Evolutionary conservation across 176 grass and related monocot species (phyloP), one percentile per base, ranked within the genome.

Genomic region (Cenchrus purpureus): DNA sequence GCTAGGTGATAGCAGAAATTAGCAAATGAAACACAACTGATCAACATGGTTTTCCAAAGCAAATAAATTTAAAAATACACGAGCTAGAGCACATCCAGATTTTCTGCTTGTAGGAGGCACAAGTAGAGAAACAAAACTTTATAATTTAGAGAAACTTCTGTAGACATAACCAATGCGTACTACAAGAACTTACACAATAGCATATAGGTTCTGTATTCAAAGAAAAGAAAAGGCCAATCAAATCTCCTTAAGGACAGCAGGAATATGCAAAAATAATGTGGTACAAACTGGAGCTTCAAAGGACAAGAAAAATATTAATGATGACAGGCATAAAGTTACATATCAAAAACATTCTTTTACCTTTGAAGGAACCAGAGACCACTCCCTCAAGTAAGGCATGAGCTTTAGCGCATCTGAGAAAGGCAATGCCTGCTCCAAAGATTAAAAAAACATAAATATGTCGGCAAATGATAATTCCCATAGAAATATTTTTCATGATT

Each of bases 341-440:
- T 29, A 75, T 60, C 32, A 12, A 80, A 80, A 71, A n/a, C 28
- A 80, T 63, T 0, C 0, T 65, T 72, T 44, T 91, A 91, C 96
- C 96, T 98, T 94, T 55, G 90, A 87, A 75, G 89, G 85, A 83
- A 95, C 84, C 42, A 82, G 78, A 73, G 87, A 88, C 96, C 96
- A 98, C 86, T 95, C 89, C 80, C 93, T 95, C 79, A 98, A 87
- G 86, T 94, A 98, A 89, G 91, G 88, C 89, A 98, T 93, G 65
- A 98, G 89, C 83, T 98, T 98, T 73, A 95, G 84, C 62, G 93
- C 87, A 78, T 98, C 96, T 43, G 96, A 98, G 83, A 98, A 98
- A 20, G 96, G 93, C 74, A 98, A 84, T 31, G 96, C 89, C 96
- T 98, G 87, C 57, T 73, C 80, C 45, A 84, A 53, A 63, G 17